These are phyloP conservation scores for Hyaloscypha finlandica DNA, from an alignment of 495 filamentous ascomycete genomes.

Conservation along the genomic window DNA sequence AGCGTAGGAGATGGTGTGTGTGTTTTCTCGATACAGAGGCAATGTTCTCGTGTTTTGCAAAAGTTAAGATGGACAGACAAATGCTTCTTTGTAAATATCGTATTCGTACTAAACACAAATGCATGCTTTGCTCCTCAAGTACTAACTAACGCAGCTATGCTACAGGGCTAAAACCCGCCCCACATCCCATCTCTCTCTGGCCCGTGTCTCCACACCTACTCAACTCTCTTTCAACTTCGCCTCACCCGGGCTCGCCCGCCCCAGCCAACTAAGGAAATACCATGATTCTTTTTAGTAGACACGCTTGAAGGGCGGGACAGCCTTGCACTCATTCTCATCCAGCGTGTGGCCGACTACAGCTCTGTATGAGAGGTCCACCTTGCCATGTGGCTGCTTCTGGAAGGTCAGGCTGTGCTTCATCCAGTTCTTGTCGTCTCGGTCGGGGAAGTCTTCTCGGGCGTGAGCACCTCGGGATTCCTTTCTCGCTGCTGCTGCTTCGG, in stretches of 20 bases:
- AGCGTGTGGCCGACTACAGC: constrained; percentile 74
- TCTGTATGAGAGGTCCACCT: constrained; percentile 77
- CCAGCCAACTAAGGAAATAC: not conserved
- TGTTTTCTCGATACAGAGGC: no score
- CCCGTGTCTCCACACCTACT: not conserved
- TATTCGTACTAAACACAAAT: constrained; percentile 18
- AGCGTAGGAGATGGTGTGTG: no score
- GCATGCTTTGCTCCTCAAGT: constrained; percentile 5
- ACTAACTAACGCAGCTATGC: constrained; percentile 21
- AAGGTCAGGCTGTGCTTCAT: constrained; percentile 98
- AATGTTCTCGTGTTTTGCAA: no score
- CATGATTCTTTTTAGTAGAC: constrained; percentile 47
- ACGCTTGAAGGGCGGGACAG: constrained; percentile 87
- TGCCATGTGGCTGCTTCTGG: constrained; percentile 85
- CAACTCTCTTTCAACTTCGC: no score
- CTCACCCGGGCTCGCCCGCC: no score
- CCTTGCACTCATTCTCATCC: constrained; percentile 87
- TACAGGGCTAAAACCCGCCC: constrained; percentile 18
- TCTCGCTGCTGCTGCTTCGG: constrained; percentile 77
- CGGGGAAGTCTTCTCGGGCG: constrained; percentile 92
- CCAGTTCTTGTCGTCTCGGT: constrained; percentile 91
- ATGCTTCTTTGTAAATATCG: not conserved
- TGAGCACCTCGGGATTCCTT: constrained; percentile 96
- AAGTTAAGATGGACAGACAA: no score
- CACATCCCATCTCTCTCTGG: not conserved